Conservation (phyloP, 2,329 filamentous ascomycete genomes). For the Cercospora janseana region DNA sequence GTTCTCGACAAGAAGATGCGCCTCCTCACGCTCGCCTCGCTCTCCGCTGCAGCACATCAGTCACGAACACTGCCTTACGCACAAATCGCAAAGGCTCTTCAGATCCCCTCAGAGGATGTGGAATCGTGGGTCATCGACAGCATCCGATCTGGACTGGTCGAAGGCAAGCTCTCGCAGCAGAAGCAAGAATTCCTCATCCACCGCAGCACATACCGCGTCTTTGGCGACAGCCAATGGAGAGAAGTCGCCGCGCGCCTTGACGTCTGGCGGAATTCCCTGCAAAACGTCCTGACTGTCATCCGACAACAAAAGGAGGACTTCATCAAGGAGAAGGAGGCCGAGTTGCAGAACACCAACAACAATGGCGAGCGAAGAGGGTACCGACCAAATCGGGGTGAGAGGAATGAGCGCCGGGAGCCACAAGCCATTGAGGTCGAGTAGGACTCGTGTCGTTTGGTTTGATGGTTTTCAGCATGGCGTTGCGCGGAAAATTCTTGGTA, state of each 20-base stretch:
- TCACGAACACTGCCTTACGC: slow-evolving; percentile 86
- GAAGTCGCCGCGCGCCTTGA: slow-evolving; percentile 89
- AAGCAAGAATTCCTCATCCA: slow-evolving; percentile 93
- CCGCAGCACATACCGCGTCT: slow-evolving; percentile 92
- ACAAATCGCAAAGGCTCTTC: slow-evolving; percentile 78
- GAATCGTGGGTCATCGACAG: slow-evolving; percentile 99
- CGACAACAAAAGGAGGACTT: slow-evolving; percentile 78
- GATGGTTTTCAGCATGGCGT: slow-evolving; percentile 19
- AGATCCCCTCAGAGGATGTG: slow-evolving; percentile 78
- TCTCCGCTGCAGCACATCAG: slow-evolving; percentile 73
- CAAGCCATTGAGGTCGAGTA: slow-evolving; percentile 34
- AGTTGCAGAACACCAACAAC: slow-evolving; percentile 18
- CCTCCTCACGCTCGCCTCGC: slow-evolving; percentile 84
- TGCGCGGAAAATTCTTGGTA: slow-evolving; percentile 9
- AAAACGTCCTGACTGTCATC: slow-evolving; percentile 74
- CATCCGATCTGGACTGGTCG: slow-evolving; percentile 90
- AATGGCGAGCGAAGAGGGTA: slow-evolving; percentile 26
- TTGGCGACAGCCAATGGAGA: slow-evolving; percentile 96
- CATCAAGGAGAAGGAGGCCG: slow-evolving; percentile 68
- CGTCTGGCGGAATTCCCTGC: slow-evolving; percentile 82
- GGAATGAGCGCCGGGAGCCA: slow-evolving; percentile 26
- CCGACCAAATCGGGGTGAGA: slow-evolving; percentile 29
- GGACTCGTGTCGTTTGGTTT: neutral
- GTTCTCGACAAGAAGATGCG: slow-evolving; percentile 92
- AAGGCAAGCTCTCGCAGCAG: slow-evolving; percentile 93